Percentiles rank a stretch among this genome's conserved stretches.
phyloP scores from a whole-genome alignment of 352 stramenopile species.

The Pythium angustatum region DNA sequence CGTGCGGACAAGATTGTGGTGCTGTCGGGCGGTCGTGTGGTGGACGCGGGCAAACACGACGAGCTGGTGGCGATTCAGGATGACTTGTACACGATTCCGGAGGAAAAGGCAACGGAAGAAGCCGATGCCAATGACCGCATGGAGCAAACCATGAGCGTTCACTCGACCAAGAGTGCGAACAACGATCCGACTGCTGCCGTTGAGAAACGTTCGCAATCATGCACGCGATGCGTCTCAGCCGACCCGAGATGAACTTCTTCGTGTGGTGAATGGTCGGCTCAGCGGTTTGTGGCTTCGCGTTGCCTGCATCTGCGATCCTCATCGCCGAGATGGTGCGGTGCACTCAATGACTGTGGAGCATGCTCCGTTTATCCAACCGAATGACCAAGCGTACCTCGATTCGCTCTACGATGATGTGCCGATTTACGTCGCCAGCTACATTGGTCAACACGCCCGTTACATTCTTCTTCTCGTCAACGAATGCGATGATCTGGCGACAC shows the following conservation, averaged over 20 bases:
- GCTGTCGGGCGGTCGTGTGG: constrained; percentile 19
- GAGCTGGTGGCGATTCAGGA: constrained; percentile 18
- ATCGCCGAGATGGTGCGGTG: background rate
- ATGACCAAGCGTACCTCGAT: constrained; percentile 15
- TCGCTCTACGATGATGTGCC: constrained; percentile 36
- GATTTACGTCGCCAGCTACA: constrained; percentile 31
- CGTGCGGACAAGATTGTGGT: constrained; percentile 32
- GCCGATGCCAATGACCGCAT: too few relatives aligned
- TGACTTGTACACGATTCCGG: constrained; percentile 1
- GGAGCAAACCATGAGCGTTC: too few relatives aligned
- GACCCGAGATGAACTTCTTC: constrained; percentile 32
- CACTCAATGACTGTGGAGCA: background rate
- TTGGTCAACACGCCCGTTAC: constrained; percentile 39
- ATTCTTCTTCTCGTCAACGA: constrained; percentile 43
- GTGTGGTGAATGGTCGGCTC: background rate
- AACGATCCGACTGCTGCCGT: background rate
- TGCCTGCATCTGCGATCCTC: background rate
- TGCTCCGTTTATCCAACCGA: background rate
- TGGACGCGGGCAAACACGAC: constrained; percentile 25
- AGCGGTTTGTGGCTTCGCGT: background rate
- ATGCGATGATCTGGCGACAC: constrained; percentile 50
- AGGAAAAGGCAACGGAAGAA: background rate
- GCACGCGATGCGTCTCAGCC: constrained; percentile 5
- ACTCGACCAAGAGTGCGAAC: too few relatives aligned
- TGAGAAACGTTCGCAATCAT: background rate